Percentiles rank a stretch among this genome's conserved stretches.
These are phyloP conservation scores for Syzygium jambos DNA, from an alignment of 345 rosid genomes.

Conservation along the genomic window DNA sequence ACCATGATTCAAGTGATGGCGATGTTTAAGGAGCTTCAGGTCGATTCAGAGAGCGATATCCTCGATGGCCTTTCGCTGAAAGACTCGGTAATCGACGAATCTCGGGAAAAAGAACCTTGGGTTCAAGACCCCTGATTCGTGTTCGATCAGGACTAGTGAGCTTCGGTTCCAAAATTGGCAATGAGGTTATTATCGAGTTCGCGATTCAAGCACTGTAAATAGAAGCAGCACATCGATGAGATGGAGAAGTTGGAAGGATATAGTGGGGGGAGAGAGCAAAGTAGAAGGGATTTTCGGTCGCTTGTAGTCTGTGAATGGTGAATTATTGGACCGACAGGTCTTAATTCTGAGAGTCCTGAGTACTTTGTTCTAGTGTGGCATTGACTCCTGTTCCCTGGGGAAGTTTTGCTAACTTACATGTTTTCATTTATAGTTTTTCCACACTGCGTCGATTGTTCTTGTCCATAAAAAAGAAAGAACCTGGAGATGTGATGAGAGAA, in stretches of 20 bases:
- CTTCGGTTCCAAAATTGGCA: not conserved
- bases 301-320: not conserved
- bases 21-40: constrained; percentile 91
- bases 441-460: not conserved
- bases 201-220: not conserved
- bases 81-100: constrained; percentile 53
- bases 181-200: not conserved
- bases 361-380: not conserved
- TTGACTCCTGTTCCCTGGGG: not conserved
- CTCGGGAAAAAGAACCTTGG: constrained; percentile 44
- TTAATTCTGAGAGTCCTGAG: not conserved
- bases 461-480: not conserved
- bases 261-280: not conserved
- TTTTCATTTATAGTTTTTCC: not conserved
- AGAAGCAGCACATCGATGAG: not conserved
- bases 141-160: not conserved
- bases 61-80: constrained; percentile 65
- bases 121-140: not conserved
- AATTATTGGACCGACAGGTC: not conserved
- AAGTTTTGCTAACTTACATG: not conserved
- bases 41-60: constrained; percentile 67
- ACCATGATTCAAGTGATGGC: constrained; percentile 98
- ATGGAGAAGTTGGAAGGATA: not conserved
- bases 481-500: not conserved
- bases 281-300: not conserved